Base-by-base conservation (phyloP, 2,329 filamentous ascomycete genomes). In the Neonectria magnoliae region DNA sequence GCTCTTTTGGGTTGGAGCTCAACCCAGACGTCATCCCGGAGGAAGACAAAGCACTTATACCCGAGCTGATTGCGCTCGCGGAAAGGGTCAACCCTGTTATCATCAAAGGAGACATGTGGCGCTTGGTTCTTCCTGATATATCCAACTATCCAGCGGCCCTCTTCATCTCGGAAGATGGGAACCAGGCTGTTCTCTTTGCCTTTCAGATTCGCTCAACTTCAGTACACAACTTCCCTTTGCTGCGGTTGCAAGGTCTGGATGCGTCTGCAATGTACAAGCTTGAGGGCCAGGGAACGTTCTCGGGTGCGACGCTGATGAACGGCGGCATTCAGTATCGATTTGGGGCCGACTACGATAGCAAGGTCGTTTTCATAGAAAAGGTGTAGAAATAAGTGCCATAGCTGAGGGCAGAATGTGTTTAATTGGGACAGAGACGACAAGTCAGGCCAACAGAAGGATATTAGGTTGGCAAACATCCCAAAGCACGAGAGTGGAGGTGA, bases 1-100 rank as follows among this genome's bases (percentile, higher is more conserved):
- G 88, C 2, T 89, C 87, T 0, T 91, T 91, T 68, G 89, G 89
- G 0, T 82, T 91, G 11, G 88, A 91, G 73, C 81, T 91, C 8
- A 82, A 90, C 71, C 89, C 88, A 0, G 78, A 77, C 0, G 80
- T 84, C 8, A 82, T 89, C 6, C 76, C 77, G 0, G 79, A 79
- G 0, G 83, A 83, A 13, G 88, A 91, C n/a, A 80, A 78, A 51
- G 81, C 78, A 0, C 79, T 81, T 31, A 81, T 91, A 1, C 88
- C 88, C 0, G 80, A 72, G 0, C 78, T 91, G 1, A 84, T 91
- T 62, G 78, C 76, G 0, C 78, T 85, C 6, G 84, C 87, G 2
- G 84, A 88, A 62, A 81, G 80, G 56, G 80, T 90, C 52, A 90
- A 88, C 62, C 88, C 88, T 0, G 80, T 90, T 20, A 81, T 91